Conservation (phyloP, 257 asterid genomes). For the Solanum rostratum region DNA sequence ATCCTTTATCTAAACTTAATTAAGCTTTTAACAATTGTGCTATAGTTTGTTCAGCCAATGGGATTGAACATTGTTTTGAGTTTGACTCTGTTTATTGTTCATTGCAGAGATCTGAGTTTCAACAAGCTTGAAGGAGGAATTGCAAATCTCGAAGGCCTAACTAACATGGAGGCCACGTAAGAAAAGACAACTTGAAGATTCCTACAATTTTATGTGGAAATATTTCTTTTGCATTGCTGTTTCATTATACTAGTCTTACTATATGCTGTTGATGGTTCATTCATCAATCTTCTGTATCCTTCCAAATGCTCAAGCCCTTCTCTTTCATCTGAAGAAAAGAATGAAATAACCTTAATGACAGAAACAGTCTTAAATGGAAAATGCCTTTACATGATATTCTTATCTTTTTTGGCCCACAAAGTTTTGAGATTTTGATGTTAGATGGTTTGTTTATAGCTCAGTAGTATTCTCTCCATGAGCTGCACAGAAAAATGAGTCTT, state of each 20-base stretch:
- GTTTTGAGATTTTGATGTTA: neutral
- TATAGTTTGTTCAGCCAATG: neutral
- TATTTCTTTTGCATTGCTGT: neutral
- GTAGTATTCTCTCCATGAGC: neutral
- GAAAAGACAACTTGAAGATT: neutral
- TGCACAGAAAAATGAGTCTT: neutral
- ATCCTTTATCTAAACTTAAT: neutral
- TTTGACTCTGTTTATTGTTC: neutral
- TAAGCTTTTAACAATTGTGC: neutral
- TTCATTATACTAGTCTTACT: neutral
- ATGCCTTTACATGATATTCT: neutral
- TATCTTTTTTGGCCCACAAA: neutral
- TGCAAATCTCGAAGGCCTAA: conserved; percentile 18
- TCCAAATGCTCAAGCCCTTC: neutral
- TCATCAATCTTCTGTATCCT: neutral
- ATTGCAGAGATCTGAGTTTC: conserved; percentile 52
- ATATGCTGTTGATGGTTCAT: neutral
- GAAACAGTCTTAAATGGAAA: neutral
- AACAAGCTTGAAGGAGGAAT: conserved; percentile 41
- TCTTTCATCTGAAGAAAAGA: neutral
- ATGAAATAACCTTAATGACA: neutral
- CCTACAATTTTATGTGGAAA: neutral
- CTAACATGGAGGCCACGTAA: conserved; percentile 20
- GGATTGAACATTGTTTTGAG: neutral
- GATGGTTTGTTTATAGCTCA: neutral